These are phyloP conservation scores for Solanum chmielewskii DNA, from an alignment of 257 asterid species.

Conservation along the genomic window DNA sequence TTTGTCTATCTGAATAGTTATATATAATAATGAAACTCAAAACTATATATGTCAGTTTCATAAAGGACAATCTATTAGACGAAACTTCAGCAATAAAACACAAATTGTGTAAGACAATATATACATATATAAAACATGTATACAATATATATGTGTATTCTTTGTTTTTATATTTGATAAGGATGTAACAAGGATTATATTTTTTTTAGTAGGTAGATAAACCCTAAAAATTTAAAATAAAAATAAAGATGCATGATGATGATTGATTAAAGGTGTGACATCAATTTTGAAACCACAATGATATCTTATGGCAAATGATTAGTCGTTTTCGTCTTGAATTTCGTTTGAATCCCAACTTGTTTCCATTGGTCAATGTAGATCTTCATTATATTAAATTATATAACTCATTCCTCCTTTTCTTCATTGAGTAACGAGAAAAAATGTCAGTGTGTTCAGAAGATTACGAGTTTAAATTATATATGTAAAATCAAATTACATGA, in stretches of 20 bases:
- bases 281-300: conserved; percentile 14
- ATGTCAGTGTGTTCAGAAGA: background rate
- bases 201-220: background rate
- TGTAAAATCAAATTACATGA: background rate
- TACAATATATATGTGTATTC: background rate
- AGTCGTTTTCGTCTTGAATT: conserved; percentile 31
- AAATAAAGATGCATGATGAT: background rate
- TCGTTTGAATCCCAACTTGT: conserved; percentile 7
- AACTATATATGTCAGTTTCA: background rate
- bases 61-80: background rate
- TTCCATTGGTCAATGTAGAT: conserved; percentile 23
- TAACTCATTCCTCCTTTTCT: background rate
- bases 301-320: conserved; percentile 8
- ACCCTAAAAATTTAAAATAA: background rate
- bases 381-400: background rate
- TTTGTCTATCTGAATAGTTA: background rate
- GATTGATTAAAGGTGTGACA: background rate
- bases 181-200: background rate
- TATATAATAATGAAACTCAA: background rate
- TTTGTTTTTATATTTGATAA: background rate
- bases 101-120: background rate
- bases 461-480: background rate
- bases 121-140: background rate
- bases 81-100: background rate
- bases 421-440: background rate